Evolutionary conservation across 331 rosid genomes (phyloP), one percentile per base, ranked within the genome.

Genomic region (Acacia concinna): DNA sequence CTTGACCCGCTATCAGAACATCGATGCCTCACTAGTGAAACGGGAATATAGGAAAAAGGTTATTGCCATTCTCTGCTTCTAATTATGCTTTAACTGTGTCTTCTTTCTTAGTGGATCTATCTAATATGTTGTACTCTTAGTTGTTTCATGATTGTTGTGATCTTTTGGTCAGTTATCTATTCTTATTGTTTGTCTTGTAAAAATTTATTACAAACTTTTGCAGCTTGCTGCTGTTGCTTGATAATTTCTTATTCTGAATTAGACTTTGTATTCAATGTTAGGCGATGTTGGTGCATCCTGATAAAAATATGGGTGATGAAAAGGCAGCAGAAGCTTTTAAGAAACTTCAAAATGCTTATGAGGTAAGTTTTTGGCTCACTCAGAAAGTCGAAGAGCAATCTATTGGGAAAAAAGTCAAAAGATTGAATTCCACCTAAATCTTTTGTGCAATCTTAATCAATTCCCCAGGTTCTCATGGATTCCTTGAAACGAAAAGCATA

Each of bases 271-370:
- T 79, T 84, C 84, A 75, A 84, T 83, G 69, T 82, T 82, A 96
- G 99, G 99, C 99, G 78, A 96, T 96, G 97, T 77, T 96, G 87
- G 99, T 96, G 81, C 99, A 96, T 85, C 99, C 99, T 31, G 99
- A 96, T 86, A 96, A 96, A 89, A 96, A 96, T 81, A 96, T 89
- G 97, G 99, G 99, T 49, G 91, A 93, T 83, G 99, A 96, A 79
- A 96, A 91, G 85, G 99, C 99, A 5, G 99, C 82, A 43, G 99
- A 96, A 86, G 98, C 99, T 75, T 96, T 96, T 79, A 93, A 96
- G 90, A 96, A 93, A 87, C 99, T 96, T 85, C 99, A 96, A 77
- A 96, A 96, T 86, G 99, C 99, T 41, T 96, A 96, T 51, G 99
- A 96, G 94, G 99, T 91, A 74, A 84, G 65, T 78, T 68, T 85